phyloP scores from a whole-genome alignment of 768 basidiomycete species.

The Xerocomellus dryophilus region DNA sequence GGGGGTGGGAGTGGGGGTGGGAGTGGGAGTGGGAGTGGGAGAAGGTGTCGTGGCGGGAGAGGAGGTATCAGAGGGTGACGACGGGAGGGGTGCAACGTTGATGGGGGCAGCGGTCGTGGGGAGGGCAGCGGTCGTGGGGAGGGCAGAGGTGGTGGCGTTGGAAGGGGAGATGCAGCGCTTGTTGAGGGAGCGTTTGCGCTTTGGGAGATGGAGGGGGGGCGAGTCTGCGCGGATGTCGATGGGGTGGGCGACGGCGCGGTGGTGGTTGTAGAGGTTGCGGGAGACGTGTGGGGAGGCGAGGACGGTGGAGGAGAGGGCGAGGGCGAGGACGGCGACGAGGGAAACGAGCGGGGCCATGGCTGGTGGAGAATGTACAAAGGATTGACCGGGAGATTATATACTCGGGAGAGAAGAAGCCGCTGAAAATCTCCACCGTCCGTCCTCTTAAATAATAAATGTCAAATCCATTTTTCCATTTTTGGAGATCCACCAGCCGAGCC shows the following conservation, averaged over 20 bases:
- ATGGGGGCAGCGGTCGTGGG: constrained; percentile 8
- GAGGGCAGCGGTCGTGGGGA: neutral
- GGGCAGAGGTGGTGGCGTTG: constrained; percentile 10
- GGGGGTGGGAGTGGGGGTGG: neutral
- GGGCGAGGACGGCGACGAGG: constrained; percentile 40
- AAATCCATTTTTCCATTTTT: neutral
- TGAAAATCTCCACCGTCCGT: neutral
- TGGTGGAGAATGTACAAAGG: constrained; percentile 7
- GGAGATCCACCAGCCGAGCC: neutral
- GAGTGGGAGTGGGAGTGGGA: neutral
- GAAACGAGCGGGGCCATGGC: constrained; percentile 38
- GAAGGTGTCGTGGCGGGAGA: neutral
- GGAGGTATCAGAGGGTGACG: neutral
- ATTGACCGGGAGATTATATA: constrained; percentile 19
- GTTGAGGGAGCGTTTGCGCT: constrained; percentile 28
- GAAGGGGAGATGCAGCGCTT: constrained; percentile 25
- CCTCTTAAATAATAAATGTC: neutral
- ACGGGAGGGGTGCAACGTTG: constrained; percentile 20
- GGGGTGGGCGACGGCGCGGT: constrained; percentile 1
- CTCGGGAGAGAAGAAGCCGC: neutral
- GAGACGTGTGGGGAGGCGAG: constrained; percentile 38
- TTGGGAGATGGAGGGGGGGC: neutral
- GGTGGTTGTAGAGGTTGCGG: constrained; percentile 28
- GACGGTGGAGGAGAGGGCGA: constrained; percentile 38
- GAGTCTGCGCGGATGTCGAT: neutral